phyloP scores from a whole-genome alignment of 1,139 yeast genomes.

The Sugiyamaella xylanicola region DNA sequence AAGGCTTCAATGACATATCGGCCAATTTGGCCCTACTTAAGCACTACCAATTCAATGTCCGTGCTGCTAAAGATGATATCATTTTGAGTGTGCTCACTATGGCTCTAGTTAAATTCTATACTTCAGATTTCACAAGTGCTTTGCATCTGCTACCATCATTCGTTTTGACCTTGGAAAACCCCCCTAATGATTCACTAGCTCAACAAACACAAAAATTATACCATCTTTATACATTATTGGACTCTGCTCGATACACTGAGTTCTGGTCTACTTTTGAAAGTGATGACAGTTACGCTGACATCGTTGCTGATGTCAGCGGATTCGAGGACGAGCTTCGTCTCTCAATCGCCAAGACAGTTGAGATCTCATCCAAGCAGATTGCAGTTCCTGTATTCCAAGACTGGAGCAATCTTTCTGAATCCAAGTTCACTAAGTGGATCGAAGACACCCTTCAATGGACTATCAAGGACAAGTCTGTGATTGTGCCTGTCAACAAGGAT shows the following conservation, averaged over 20 bases:
- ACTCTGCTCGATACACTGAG: slow-evolving; percentile 42
- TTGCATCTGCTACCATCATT: slow-evolving; percentile 50
- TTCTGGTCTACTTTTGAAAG: slow-evolving; percentile 44
- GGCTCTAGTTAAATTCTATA: slow-evolving; percentile 47
- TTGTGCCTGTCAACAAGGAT: slow-evolving; percentile 39
- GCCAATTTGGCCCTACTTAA: slow-evolving; percentile 52
- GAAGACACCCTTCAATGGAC: slow-evolving; percentile 41
- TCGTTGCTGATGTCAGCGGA: slow-evolving; percentile 42
- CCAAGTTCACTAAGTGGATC: slow-evolving; percentile 41
- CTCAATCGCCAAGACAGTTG: slow-evolving; percentile 41
- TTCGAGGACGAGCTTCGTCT: slow-evolving; percentile 42
- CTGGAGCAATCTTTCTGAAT: slow-evolving; percentile 40
- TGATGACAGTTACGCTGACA: slow-evolving; percentile 43
- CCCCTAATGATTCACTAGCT: slow-evolving; percentile 38
- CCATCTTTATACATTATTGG: slow-evolving; percentile 43
- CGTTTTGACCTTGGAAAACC: slow-evolving; percentile 35
- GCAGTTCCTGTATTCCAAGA: slow-evolving; percentile 38
- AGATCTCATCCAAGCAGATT: slow-evolving; percentile 38
- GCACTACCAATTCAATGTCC: slow-evolving; percentile 46
- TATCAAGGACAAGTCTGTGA: slow-evolving; percentile 33
- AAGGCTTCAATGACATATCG: slow-evolving; percentile 46
- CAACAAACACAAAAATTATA: slow-evolving; percentile 45
- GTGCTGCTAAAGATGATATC: slow-evolving; percentile 45
- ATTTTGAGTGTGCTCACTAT: slow-evolving; percentile 47
- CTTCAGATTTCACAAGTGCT: slow-evolving; percentile 49